phyloP scores from a whole-genome alignment of 176 grass and related monocot species.

The Rhipidocladum racemiflorum region DNA sequence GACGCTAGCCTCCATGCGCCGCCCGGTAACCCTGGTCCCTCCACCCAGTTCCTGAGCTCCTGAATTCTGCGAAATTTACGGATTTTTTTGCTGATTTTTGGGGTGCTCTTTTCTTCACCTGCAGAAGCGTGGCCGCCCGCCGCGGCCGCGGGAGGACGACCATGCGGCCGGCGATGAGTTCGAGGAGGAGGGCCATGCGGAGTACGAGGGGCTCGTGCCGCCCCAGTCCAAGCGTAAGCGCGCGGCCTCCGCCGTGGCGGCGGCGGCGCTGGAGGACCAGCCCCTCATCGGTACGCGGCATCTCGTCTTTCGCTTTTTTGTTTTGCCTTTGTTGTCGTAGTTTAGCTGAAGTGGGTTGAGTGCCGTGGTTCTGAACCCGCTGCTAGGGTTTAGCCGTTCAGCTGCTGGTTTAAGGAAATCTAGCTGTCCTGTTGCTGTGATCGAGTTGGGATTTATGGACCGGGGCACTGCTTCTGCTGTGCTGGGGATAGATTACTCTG shows the following conservation, averaged over 20 bases:
- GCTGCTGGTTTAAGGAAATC: background rate
- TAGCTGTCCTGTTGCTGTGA: background rate
- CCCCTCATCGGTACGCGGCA: conserved; percentile 37
- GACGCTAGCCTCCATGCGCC: conserved; percentile 29
- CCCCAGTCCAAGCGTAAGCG: conserved; percentile 49
- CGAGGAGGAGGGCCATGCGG: conserved; percentile 2
- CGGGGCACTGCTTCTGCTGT: background rate
- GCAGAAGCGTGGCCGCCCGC: conserved; percentile 55
- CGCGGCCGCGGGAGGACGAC: conserved; percentile 33
- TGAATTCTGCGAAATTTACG: background rate
- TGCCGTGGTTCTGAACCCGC: background rate
- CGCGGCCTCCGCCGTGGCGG: background rate
- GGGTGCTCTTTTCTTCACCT: background rate
- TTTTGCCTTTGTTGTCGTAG: background rate
- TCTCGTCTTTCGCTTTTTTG: background rate
- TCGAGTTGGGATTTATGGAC: background rate
- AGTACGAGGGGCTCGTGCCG: conserved; percentile 17
- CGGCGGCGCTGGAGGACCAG: conserved; percentile 21
- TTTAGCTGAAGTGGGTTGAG: background rate
- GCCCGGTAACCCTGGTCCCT: conserved; percentile 35
- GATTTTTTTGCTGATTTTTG: background rate
- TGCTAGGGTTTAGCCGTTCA: background rate
- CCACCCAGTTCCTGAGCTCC: background rate
- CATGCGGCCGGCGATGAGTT: conserved; percentile 17
- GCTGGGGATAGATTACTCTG: background rate